Evolutionary conservation across 2,329 filamentous ascomycete genomes (phyloP).

Genomic region (Rasamsonia emersonii): DNA sequence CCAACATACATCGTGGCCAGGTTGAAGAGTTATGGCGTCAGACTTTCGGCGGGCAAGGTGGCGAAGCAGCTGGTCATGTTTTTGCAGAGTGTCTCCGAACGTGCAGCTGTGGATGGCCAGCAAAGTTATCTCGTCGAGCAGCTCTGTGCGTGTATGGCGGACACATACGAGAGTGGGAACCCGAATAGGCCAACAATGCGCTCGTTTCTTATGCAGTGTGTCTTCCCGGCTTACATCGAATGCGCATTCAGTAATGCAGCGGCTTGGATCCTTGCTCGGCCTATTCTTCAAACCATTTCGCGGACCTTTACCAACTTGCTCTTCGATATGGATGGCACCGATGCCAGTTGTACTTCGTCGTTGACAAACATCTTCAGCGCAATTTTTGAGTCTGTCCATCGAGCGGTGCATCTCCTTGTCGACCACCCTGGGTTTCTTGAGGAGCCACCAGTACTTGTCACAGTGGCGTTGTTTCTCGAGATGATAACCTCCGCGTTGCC

Average conservation of each 20-base stretch:
- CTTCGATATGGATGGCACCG: slow-evolving; percentile 37
- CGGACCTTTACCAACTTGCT: slow-evolving; percentile 37
- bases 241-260: slow-evolving; percentile 35
- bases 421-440: slow-evolving; percentile 25
- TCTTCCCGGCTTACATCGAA: slow-evolving; percentile 51
- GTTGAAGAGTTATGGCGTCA: slow-evolving; percentile 51
- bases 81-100: slow-evolving; percentile 50
- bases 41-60: slow-evolving; percentile 40
- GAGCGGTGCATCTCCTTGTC: slow-evolving; percentile 29
- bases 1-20: slow-evolving; percentile 55
- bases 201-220: slow-evolving; percentile 42
- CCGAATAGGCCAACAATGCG: slow-evolving; percentile 38
- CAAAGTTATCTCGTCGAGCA: slow-evolving; percentile 49
- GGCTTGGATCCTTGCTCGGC: slow-evolving; percentile 45
- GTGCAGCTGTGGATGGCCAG: slow-evolving; percentile 50
- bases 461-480: slow-evolving; percentile 31
- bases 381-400: slow-evolving; percentile 30
- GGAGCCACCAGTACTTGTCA: slow-evolving; percentile 31
- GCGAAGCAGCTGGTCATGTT: slow-evolving; percentile 50
- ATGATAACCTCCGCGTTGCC: slow-evolving; percentile 33
- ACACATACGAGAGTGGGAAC: slow-evolving; percentile 34
- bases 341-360: slow-evolving; percentile 29
- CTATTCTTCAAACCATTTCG: slow-evolving; percentile 42
- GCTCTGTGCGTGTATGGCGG: slow-evolving; percentile 42
- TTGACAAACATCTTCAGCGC: slow-evolving; percentile 27